Conservation (phyloP, 352 stramenopile genomes). For the Phytophthora agathidicida region DNA sequence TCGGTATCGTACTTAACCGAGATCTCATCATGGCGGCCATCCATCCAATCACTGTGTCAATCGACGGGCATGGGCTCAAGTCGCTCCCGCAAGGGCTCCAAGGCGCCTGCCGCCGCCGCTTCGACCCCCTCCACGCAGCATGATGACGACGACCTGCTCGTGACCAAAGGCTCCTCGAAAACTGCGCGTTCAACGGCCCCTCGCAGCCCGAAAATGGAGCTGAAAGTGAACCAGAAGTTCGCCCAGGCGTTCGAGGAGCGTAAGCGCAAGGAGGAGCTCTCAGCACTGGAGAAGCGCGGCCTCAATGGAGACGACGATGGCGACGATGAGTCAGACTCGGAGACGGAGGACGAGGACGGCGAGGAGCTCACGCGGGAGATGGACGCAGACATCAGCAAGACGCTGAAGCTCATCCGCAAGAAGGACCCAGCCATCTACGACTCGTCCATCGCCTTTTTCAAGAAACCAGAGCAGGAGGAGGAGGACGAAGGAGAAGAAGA, state of each 20-base stretch:
- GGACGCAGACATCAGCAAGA: slow-evolving; percentile 82
- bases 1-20: slow-evolving; percentile 13
- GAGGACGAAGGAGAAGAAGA: slow-evolving; percentile 30
- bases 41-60: slow-evolving; percentile 15
- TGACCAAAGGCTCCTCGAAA: slow-evolving; percentile 28
- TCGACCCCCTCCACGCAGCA: not conserved
- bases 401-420: slow-evolving; percentile 90
- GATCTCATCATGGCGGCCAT: slow-evolving; percentile 2
- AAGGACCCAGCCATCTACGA: slow-evolving; percentile 95
- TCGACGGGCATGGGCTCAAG: slow-evolving; percentile 11
- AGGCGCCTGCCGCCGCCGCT: slow-evolving; percentile 3
- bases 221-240: slow-evolving; percentile 83
- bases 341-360: slow-evolving; percentile 87
- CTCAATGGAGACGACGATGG: slow-evolving; percentile 38
- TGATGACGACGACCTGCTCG: slow-evolving; percentile 41
- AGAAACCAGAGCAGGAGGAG: slow-evolving; percentile 35
- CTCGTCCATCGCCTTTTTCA: slow-evolving; percentile 90
- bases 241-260: slow-evolving; percentile 71
- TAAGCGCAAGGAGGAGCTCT: slow-evolving; percentile 87
- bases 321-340: slow-evolving; percentile 73
- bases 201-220: slow-evolving; percentile 37
- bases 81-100: slow-evolving; percentile 29
- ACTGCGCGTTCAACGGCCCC: not conserved
- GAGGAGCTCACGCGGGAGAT: slow-evolving; percentile 77
- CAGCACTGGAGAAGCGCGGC: slow-evolving; percentile 48